Evolutionary conservation across 192 early-diverging fungal genomes (phyloP).

Genomic region (Entophlyctis luteolus): DNA sequence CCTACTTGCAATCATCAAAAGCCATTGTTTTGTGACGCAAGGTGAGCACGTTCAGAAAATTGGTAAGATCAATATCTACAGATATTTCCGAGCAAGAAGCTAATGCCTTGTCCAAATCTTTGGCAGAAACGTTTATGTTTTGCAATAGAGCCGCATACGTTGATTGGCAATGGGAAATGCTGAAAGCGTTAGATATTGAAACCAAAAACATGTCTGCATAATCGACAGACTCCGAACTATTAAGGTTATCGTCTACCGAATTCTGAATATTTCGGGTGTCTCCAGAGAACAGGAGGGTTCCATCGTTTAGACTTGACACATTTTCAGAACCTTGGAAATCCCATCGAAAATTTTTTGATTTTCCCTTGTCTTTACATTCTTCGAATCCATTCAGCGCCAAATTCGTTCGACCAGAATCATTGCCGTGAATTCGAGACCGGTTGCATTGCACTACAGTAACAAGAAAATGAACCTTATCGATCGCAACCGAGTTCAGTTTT

Average conservation of each 20-base stretch:
- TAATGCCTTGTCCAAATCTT: constrained; percentile 34
- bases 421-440: constrained; percentile 11
- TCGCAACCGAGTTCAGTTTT: neutral
- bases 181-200: constrained; percentile 13
- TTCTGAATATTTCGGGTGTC: neutral
- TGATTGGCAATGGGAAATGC: constrained; percentile 31
- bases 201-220: constrained; percentile 2
- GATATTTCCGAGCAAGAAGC: constrained; percentile 23
- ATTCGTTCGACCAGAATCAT: constrained; percentile 13
- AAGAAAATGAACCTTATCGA: constrained; percentile 17
- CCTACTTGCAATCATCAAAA: neutral
- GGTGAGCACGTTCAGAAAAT: constrained; percentile 36
- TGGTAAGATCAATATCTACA: constrained; percentile 41
- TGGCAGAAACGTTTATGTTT: constrained; percentile 20
- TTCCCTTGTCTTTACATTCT: too few relatives aligned
- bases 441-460: constrained; percentile 31
- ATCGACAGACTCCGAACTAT: neutral
- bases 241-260: neutral
- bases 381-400: constrained; percentile 7
- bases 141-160: constrained; percentile 40
- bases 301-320: neutral
- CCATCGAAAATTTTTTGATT: too few relatives aligned
- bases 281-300: neutral
- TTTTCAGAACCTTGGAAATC: neutral
- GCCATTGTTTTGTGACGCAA: constrained; percentile 6